These are phyloP conservation scores for Filobasidium floriforme DNA, from an alignment of 768 basidiomycete genomes.

Conservation along the genomic window DNA sequence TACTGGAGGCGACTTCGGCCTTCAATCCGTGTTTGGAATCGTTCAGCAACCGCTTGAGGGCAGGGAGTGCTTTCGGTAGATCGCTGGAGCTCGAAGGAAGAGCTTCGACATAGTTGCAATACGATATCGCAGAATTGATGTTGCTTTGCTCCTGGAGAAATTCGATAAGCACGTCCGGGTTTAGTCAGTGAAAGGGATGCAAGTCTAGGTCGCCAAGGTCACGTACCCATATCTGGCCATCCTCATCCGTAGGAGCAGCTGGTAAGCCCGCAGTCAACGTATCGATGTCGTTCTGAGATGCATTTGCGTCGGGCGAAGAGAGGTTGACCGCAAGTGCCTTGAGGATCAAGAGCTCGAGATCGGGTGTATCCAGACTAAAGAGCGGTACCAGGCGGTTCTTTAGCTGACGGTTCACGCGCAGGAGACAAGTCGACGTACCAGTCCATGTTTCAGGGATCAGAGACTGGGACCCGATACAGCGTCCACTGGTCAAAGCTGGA, in stretches of 20 bases:
- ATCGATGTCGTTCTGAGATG: conserved; percentile 4
- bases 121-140: conserved; percentile 40
- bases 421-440: no score
- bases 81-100: conserved; percentile 26
- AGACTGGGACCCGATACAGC: no score
- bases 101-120: conserved; percentile 37
- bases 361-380: conserved; percentile 34
- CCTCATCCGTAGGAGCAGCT: background rate
- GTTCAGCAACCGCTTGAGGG: conserved; percentile 25
- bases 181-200: no score
- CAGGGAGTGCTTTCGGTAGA: conserved; percentile 24
- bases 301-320: conserved; percentile 11
- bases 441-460: no score
- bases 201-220: no score
- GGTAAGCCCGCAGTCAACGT: conserved; percentile 7
- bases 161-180: no score
- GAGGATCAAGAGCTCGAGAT: conserved; percentile 39
- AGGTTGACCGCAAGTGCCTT: conserved; percentile 34
- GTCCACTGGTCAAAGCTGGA: no score
- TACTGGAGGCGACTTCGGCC: conserved; percentile 21
- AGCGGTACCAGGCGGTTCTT: background rate
- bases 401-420: no score
- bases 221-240: no score
- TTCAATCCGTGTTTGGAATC: conserved; percentile 28
- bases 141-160: conserved; percentile 31